Evolutionary conservation across 1,139 yeast genomes (phyloP).

Genomic region (Nakaseomyces delphensis): DNA sequence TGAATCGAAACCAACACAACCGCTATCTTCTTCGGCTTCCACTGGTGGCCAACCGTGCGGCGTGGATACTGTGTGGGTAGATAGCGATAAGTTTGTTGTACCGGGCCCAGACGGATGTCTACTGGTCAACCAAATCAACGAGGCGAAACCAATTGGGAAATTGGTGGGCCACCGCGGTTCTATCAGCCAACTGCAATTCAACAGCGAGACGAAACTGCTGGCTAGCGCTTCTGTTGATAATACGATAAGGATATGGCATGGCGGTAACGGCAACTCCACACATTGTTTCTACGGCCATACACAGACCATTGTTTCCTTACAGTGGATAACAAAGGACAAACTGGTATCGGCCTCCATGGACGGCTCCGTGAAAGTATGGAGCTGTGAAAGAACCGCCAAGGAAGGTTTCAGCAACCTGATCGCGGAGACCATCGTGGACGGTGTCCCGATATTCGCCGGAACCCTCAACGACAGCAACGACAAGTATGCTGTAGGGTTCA

Average conservation of each 20-base stretch:
- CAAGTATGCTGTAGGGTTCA: conserved; percentile 54
- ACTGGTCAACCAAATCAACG: conserved; percentile 50
- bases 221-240: conserved; percentile 75
- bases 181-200: conserved; percentile 51
- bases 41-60: conserved; percentile 32
- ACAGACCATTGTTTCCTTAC: conserved; percentile 47
- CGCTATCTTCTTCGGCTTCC: conserved; percentile 8
- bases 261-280: conserved; percentile 43
- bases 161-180: conserved; percentile 62
- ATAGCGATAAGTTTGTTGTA: conserved; percentile 58
- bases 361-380: conserved; percentile 65
- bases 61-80: conserved; percentile 64
- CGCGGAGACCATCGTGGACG: conserved; percentile 37
- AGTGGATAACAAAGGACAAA: conserved; percentile 41
- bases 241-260: conserved; percentile 63
- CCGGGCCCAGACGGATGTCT: conserved; percentile 51
- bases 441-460: conserved; percentile 46
- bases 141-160: conserved; percentile 47
- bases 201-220: conserved; percentile 43
- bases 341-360: conserved; percentile 55
- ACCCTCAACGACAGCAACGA: conserved; percentile 43
- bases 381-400: conserved; percentile 30
- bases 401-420: conserved; percentile 34
- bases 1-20: conserved; percentile 26
- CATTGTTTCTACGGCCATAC: conserved; percentile 43